phyloP scores from a whole-genome alignment of 441 rosid genomes.

The Populus hybrid region DNA sequence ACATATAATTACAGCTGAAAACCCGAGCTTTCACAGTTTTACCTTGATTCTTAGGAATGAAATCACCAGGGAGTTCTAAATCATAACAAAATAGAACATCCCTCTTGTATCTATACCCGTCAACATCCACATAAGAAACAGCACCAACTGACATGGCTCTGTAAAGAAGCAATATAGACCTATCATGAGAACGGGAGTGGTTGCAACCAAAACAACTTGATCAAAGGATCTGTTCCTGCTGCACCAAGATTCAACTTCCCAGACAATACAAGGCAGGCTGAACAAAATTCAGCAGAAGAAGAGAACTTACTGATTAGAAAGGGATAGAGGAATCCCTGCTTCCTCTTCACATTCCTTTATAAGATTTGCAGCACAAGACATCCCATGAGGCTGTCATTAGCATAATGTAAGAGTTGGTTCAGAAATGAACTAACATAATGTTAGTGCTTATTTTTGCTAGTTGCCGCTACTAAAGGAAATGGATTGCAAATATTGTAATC shows the following conservation, averaged over 20 bases:
- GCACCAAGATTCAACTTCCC: not conserved
- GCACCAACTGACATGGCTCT: constrained; percentile 82
- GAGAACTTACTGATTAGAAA: constrained; percentile 48
- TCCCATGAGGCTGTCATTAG: constrained; percentile 67
- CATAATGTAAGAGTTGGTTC: constrained; percentile 9
- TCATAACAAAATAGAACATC: constrained; percentile 87
- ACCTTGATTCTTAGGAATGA: constrained; percentile 73
- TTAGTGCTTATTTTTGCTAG: not conserved
- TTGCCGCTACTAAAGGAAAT: not conserved
- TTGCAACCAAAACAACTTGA: constrained; percentile 6
- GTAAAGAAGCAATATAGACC: constrained; percentile 15
- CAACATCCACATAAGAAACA: constrained; percentile 73
- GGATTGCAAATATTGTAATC: not conserved
- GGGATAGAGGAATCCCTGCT: constrained; percentile 69
- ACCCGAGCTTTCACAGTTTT: not conserved
- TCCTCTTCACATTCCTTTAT: constrained; percentile 93
- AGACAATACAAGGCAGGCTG: not conserved
- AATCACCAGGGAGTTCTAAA: constrained; percentile 62
- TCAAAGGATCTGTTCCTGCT: not conserved
- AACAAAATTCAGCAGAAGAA: constrained; percentile 9
- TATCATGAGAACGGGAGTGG: not conserved
- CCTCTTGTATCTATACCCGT: constrained; percentile 63
- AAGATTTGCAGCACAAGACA: constrained; percentile 69
- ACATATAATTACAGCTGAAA: not conserved
- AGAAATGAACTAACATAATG: not conserved